phyloP scores from a whole-genome alignment of 139 green algal genomes.

The Astrephomene gubernaculifera region DNA sequence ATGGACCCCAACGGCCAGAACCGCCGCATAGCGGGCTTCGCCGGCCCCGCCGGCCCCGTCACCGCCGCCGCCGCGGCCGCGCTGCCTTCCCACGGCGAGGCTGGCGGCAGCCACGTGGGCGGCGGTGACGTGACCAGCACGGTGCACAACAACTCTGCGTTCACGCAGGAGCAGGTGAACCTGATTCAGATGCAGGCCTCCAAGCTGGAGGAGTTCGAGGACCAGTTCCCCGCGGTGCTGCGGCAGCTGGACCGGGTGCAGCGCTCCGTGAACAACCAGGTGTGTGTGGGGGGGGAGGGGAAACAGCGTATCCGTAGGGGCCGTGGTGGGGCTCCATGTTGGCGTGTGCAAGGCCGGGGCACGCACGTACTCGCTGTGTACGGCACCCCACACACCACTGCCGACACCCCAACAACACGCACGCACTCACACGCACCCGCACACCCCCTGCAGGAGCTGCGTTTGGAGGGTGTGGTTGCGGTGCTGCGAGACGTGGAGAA shows the following conservation, averaged over 20 bases:
- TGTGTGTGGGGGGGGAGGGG: not conserved
- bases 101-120: not conserved
- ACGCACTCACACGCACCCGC: not conserved
- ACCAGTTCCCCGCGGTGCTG: slow-evolving; percentile 58
- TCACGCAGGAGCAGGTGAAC: slow-evolving; percentile 50
- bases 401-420: too few relatives aligned
- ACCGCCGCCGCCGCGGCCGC: too few relatives aligned
- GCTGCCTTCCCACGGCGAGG: too few relatives aligned
- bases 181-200: slow-evolving; percentile 48
- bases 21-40: too few relatives aligned
- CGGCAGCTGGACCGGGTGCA: slow-evolving; percentile 60
- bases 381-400: too few relatives aligned
- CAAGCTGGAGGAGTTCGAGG: slow-evolving; percentile 54
- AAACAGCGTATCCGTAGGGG: not conserved
- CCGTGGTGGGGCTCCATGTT: not conserved
- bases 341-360: not conserved
- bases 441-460: slow-evolving; percentile 44
- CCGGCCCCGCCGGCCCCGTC: slow-evolving; percentile 17
- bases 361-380: too few relatives aligned
- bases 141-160: slow-evolving; percentile 32
- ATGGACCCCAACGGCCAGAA: too few relatives aligned
- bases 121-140: slow-evolving; percentile 6
- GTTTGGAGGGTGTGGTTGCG: slow-evolving; percentile 60
- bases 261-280: slow-evolving; percentile 60
- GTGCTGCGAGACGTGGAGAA: slow-evolving; percentile 67